Base-by-base conservation (phyloP, 179 eudicot species). In the Pouteria campechiana region DNA sequence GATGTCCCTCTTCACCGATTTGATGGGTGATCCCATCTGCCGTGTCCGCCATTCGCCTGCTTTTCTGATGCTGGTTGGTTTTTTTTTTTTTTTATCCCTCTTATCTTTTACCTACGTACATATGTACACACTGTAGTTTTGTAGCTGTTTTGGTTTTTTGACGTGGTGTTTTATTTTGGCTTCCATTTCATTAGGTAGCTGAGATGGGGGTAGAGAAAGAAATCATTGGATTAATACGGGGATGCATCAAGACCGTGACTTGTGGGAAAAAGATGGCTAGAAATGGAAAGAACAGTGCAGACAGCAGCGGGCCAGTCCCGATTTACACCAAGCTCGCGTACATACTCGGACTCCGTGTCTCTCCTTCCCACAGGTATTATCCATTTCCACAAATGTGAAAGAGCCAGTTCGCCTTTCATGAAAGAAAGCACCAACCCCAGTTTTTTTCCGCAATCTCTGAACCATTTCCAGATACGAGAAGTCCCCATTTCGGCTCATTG, bases 341-440 rank as follows among this genome's bases (percentile, higher is more conserved):
- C 41, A 76, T 85, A 8, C 48, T 78, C 41, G 98, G 98, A 59
- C 95, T 90, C 6, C 98, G 98, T 17, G 93, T 90, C 35, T 79
- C 90, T 30, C 87, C 90, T 33, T 68, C 75, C 22, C 87, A 86
- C 55, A 36, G 95, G 98, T 86, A 62, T 3, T 7, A 3, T n/a
- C n/a, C n/a, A n/a, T n/a, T n/a, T n/a, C n/a, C n/a, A n/a, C n/a
- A n/a, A n/a, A n/a, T n/a, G n/a, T n/a, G n/a, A n/a, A n/a, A n/a
- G n/a, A n/a, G n/a, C n/a, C n/a, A n/a, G n/a, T n/a, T n/a, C n/a
- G n/a, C n/a, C n/a, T n/a, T n/a, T n/a, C n/a, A n/a, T n/a, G n/a
- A n/a, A n/a, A n/a, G n/a, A n/a, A n/a, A n/a, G n/a, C n/a, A n/a
- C n/a, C n/a, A n/a, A n/a, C n/a, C n/a, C n/a, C n/a, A n/a, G n/a